A percentile compares a stretch with the other conserved stretches of the same genome.
These are phyloP conservation scores for Wickerhamomyces pijperi DNA, from an alignment of 805 yeast genomes.

Conservation along the genomic window DNA sequence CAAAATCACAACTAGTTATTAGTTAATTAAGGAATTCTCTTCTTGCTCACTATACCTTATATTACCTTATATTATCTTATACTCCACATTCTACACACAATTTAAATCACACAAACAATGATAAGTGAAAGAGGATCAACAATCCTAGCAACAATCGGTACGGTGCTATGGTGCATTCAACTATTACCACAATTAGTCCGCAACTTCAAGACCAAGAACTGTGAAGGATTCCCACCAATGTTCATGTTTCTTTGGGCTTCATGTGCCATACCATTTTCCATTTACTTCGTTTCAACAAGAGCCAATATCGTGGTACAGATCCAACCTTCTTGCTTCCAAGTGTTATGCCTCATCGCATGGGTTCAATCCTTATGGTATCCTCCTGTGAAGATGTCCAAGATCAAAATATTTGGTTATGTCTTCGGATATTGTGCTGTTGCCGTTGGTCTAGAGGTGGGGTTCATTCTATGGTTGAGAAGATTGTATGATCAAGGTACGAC, in stretches of 20 bases:
- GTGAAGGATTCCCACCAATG: slow-evolving; percentile 78
- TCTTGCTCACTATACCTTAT: too few species aligned
- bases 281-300: slow-evolving; percentile 63
- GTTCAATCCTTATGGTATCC: slow-evolving; percentile 66
- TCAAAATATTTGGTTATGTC: slow-evolving; percentile 27
- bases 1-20: too few species aligned
- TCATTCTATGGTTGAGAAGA: slow-evolving; percentile 58
- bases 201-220: slow-evolving; percentile 66
- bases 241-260: slow-evolving; percentile 81
- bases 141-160: slow-evolving; percentile 79
- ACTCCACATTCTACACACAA: too few species aligned
- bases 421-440: slow-evolving; percentile 29
- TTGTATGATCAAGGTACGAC: slow-evolving; percentile 36
- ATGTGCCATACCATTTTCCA: slow-evolving; percentile 74
- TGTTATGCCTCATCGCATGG: slow-evolving; percentile 58
- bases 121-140: slow-evolving; percentile 40
- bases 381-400: slow-evolving; percentile 36
- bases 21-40: too few species aligned
- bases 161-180: slow-evolving; percentile 89
- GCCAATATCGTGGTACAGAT: slow-evolving; percentile 72
- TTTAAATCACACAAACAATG: too few species aligned
- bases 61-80: too few species aligned
- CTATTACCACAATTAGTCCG: slow-evolving; percentile 73
- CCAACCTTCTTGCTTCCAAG: slow-evolving; percentile 81
- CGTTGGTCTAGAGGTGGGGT: slow-evolving; percentile 57